A percentile compares a stretch with the other conserved stretches of the same genome.
Evolutionary conservation across 2,329 filamentous ascomycete species (phyloP).

Genomic region (Cryphonectria parasitica): DNA sequence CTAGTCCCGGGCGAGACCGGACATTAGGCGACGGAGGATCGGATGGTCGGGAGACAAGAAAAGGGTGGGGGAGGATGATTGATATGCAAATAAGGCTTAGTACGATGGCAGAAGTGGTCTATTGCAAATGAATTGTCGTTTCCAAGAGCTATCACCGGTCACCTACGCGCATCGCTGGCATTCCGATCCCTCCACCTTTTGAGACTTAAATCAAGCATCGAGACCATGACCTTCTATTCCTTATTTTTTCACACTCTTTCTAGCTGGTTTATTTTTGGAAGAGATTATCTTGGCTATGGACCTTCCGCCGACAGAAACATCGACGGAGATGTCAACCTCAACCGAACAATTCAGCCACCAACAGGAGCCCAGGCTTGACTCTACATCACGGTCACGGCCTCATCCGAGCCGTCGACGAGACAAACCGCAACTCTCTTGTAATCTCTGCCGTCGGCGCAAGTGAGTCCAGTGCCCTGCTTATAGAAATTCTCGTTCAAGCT

Average conservation of each 20-base stretch:
- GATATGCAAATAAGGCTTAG: background rate
- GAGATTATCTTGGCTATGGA: background rate
- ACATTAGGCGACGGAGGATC: constrained; percentile 8
- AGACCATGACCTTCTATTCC: background rate
- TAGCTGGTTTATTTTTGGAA: background rate
- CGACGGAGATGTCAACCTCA: background rate
- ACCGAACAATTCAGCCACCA: background rate
- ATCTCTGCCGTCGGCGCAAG: constrained; percentile 38
- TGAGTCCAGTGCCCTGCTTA: constrained; percentile 27
- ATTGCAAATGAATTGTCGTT: background rate
- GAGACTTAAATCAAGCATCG: background rate
- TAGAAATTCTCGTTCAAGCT: constrained; percentile 8
- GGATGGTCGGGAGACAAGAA: background rate
- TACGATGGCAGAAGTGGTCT: background rate
- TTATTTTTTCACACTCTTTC: background rate
- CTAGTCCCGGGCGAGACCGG: background rate
- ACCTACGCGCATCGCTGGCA: background rate
- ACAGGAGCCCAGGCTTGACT: background rate
- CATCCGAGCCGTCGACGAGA: constrained; percentile 32
- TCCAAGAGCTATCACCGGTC: background rate
- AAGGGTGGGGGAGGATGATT: background rate
- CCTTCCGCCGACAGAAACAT: background rate
- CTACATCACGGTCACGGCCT: background rate
- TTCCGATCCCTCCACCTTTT: background rate
- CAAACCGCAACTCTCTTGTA: constrained; percentile 40